Percentiles rank a stretch among this genome's conserved stretches.
Evolutionary conservation across 139 green algal species (phyloP).

Genomic region (Volvox reticuliferus): DNA sequence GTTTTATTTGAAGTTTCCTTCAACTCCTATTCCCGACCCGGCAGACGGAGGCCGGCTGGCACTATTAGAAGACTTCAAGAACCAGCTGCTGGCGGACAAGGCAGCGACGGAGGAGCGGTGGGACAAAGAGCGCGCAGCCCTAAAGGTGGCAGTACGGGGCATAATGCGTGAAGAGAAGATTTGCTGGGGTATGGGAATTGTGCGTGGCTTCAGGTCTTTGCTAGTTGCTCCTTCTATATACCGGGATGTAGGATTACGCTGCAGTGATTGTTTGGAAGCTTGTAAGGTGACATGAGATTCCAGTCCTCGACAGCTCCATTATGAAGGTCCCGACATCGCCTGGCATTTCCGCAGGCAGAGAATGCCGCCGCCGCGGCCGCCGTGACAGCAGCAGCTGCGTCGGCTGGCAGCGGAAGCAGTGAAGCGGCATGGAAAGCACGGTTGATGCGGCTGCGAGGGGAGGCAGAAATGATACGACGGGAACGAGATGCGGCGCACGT

Average conservation of each 20-base stretch:
- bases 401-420: neutral
- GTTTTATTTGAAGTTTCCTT: neutral
- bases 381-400: neutral
- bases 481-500: constrained; percentile 22
- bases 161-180: neutral
- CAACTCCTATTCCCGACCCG: neutral
- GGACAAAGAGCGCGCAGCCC: neutral
- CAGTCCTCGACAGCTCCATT: neutral
- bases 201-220: neutral
- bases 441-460: constrained; percentile 24
- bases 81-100: constrained; percentile 37
- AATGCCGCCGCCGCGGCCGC: constrained; percentile 12
- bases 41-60: constrained; percentile 26
- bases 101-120: constrained; percentile 24
- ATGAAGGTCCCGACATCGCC: neutral
- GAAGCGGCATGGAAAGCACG: constrained; percentile 14
- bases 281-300: neutral
- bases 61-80: constrained; percentile 44
- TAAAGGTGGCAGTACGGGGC: constrained; percentile 2
- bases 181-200: neutral
- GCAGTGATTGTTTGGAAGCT: neutral
- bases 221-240: neutral
- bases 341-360: neutral
- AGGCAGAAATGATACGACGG: neutral
- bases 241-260: neutral